Conservation (phyloP, 495 filamentous ascomycete genomes). For the Letharia lupina region DNA sequence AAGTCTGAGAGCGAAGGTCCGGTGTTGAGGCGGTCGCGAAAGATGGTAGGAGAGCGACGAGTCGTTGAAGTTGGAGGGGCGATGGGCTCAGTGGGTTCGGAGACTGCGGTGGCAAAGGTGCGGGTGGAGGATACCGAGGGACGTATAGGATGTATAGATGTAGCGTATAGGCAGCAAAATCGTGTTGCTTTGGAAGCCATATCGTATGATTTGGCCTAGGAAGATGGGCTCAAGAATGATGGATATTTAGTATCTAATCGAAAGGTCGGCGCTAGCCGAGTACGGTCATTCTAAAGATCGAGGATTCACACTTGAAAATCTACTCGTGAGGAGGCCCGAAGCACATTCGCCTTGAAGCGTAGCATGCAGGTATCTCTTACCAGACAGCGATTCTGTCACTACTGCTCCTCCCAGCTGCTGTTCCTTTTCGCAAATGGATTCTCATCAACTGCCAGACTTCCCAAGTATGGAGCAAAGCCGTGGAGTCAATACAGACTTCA, state of each 20-base stretch:
- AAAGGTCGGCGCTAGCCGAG: not conserved
- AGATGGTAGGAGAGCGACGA: slow-evolving; percentile 54
- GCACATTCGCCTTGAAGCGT: not conserved
- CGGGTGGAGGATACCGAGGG: slow-evolving; percentile 20
- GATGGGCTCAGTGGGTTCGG: slow-evolving; percentile 28
- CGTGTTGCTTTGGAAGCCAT: slow-evolving; percentile 31
- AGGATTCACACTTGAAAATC: not conserved
- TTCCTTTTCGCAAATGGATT: slow-evolving; percentile 19
- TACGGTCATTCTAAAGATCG: not conserved
- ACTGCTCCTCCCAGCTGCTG: slow-evolving; percentile 17
- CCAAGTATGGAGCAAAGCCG: slow-evolving; percentile 10
- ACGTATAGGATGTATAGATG: slow-evolving; percentile 20
- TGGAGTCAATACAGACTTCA: not conserved
- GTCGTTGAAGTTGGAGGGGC: slow-evolving; percentile 20
- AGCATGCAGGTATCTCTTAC: slow-evolving; percentile 4
- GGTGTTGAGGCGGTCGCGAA: slow-evolving; percentile 70
- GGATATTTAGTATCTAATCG: not conserved
- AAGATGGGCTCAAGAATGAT: not conserved
- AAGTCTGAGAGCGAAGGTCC: slow-evolving; percentile 86
- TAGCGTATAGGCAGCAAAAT: slow-evolving; percentile 28
- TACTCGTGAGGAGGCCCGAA: not conserved
- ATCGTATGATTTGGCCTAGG: not conserved
- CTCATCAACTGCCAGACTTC: not conserved
- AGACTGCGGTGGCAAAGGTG: slow-evolving; percentile 37
- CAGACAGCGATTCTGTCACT: slow-evolving; percentile 16